Base-by-base conservation (phyloP, 225 moss, liverwort and hornwort genomes). In the Straminergon stramineum region DNA sequence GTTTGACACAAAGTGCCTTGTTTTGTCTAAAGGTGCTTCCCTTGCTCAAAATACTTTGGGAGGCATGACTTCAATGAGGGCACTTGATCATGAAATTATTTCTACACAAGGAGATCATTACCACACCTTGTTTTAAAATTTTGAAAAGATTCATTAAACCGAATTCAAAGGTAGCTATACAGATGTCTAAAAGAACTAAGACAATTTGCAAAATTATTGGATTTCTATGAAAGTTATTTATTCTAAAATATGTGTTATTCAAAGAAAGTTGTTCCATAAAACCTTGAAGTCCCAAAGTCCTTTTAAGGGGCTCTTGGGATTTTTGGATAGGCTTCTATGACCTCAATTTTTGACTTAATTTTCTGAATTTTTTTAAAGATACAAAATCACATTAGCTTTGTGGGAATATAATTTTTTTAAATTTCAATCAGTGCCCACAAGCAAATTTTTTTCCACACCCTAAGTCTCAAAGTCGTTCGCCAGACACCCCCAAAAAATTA, bases 401-500 rank as follows among this genome's bases (percentile, higher is more conserved):
- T 31, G 2, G 2, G 6, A 30, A 17, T 48, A 30, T 6, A 6
- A 30, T 45, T 9, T 6, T 6, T 30, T 45, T 48, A 48, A 48
- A 48, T 75, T 66, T 45, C 45, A 45, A 74, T 17, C 1, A 1
- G 0, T 45, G 10, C 6, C 1, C 0, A 1, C 0, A 3, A 48
- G 31, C 10, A 17, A 73, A 48, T 30, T 0, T 31, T 48, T 18
- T 75, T 6, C 16, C 30, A 75, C 52, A 52, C 11, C 2, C 6
- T 45, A 6, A 45, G 2, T 17, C 6, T 9, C 0, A 8, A 37
- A 45, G 6, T 5, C 30, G 1, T 18, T 48, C 0, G 0, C 4
- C 11, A 1, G 6, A 7, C 1, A 1, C 9, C 3, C 2, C 27
- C 0, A 15, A 27, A 43, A 43, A 43, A 16, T 39, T 2, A n/a